These are phyloP conservation scores for Lodderomyces jiufengensis DNA, from an alignment of 1,139 yeast species.

Conservation along the genomic window DNA sequence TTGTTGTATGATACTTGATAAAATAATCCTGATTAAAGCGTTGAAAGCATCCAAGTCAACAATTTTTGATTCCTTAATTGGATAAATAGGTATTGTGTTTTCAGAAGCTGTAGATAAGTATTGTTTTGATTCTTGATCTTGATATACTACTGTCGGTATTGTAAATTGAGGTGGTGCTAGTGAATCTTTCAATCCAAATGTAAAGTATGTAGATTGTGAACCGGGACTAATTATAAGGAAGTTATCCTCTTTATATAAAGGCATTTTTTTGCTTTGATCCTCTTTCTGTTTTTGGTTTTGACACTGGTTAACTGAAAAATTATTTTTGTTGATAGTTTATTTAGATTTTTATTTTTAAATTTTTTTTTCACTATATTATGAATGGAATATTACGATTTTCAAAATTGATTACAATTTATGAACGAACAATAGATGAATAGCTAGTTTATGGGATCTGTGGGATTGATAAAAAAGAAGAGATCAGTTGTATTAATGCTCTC, in stretches of 20 bases:
- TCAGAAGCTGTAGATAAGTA: conserved; percentile 32
- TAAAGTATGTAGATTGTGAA: conserved; percentile 68
- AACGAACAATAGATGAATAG: too few species aligned
- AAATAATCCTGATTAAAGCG: conserved; percentile 58
- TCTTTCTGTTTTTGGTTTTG: conserved; percentile 2
- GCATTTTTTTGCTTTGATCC: conserved; percentile 33
- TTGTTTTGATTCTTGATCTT: conserved; percentile 41
- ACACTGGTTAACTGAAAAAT: neutral
- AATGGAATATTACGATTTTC: too few species aligned
- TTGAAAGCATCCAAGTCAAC: conserved; percentile 68
- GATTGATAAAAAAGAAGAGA: too few species aligned
- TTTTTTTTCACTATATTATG: conserved; percentile 2
- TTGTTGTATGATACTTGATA: conserved; percentile 52
- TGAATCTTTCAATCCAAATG: conserved; percentile 78
- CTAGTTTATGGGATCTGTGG: too few species aligned
- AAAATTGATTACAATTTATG: too few species aligned
- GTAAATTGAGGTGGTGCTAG: conserved; percentile 72
- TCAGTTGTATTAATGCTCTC: too few species aligned
- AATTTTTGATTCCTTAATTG: conserved; percentile 62
- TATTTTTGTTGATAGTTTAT: conserved; percentile 2
- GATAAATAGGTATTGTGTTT: conserved; percentile 46
- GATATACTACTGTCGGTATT: conserved; percentile 73
- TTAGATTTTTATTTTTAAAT: too few species aligned
- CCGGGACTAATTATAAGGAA: conserved; percentile 76
- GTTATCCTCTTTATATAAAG: conserved; percentile 59